Percentiles rank a stretch among this genome's conserved stretches.
Conservation (phyloP, 2,329 filamentous ascomycete species). For the Ophiostoma piceae region DNA sequence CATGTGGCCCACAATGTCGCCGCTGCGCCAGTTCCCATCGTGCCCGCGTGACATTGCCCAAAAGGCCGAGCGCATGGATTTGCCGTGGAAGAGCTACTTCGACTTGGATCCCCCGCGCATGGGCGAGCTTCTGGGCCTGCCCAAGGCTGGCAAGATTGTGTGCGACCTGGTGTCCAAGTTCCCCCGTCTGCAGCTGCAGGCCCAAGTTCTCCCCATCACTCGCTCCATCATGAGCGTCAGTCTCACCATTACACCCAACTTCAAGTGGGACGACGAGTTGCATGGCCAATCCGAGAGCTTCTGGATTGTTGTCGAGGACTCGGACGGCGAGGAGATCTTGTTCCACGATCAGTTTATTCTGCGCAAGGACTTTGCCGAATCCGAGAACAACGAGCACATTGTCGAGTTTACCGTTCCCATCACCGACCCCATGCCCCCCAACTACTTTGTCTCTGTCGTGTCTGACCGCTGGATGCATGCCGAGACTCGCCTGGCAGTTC, state of each 20-base stretch:
- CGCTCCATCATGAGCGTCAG: constrained; percentile 88
- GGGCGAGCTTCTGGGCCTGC: constrained; percentile 84
- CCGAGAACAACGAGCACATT: constrained; percentile 86
- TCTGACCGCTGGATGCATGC: constrained; percentile 99
- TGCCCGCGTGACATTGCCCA: constrained; percentile 81
- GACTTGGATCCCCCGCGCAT: constrained; percentile 94
- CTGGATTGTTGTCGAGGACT: constrained; percentile 97
- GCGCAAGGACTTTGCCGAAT: constrained; percentile 77
- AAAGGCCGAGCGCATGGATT: constrained; percentile 91
- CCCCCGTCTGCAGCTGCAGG: constrained; percentile 84
- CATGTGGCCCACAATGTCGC: constrained; percentile 99
- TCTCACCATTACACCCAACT: constrained; percentile 86
- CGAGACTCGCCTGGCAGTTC: constrained; percentile 86
- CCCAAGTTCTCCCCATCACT: constrained; percentile 90
- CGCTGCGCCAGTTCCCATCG: constrained; percentile 78
- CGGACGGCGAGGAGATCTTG: constrained; percentile 90
- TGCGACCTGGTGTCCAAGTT: constrained; percentile 88
- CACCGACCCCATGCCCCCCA: constrained; percentile 94
- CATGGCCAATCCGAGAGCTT: constrained; percentile 88
- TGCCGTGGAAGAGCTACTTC: constrained; percentile 90
- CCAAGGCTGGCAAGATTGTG: constrained; percentile 78
- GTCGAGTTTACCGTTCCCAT: constrained; percentile 96
- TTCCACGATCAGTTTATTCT: constrained; percentile 93
- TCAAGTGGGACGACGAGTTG: constrained; percentile 87
- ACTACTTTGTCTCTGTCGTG: constrained; percentile 93